Evolutionary conservation across 179 eudicot species (phyloP).

Genomic region (Amaranthus tricolor): DNA sequence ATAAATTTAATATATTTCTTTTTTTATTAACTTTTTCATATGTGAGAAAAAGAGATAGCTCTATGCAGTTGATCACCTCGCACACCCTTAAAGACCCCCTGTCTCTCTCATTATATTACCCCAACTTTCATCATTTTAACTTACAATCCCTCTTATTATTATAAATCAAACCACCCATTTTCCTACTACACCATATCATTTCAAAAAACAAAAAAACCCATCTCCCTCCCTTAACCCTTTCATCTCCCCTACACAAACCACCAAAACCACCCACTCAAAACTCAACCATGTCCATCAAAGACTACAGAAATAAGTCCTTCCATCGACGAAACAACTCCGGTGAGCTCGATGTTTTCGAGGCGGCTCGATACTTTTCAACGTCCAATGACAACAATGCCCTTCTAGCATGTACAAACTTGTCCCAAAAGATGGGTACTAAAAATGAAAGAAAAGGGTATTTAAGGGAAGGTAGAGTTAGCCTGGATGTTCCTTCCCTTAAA

Average conservation of each 20-base stretch:
- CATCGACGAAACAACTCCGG: slow-evolving; percentile 54
- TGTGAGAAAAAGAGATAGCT: no score
- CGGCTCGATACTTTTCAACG: slow-evolving; percentile 62
- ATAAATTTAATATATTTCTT: no score
- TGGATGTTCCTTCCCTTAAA: slow-evolving; percentile 51
- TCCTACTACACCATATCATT: slow-evolving; percentile 25
- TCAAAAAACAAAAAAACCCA: slow-evolving; percentile 18
- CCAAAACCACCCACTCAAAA: not conserved
- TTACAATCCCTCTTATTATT: slow-evolving; percentile 10
- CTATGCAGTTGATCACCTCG: no score
- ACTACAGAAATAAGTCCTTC: slow-evolving; percentile 35
- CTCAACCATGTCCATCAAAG: slow-evolving; percentile 33
- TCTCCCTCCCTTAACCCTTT: slow-evolving; percentile 11
- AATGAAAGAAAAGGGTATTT: slow-evolving; percentile 31
- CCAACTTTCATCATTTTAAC: slow-evolving; percentile 24
- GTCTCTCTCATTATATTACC: slow-evolving; percentile 14
- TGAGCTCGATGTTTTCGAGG: slow-evolving; percentile 85
- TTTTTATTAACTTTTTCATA: no score
- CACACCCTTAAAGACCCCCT: no score
- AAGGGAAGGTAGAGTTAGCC: slow-evolving; percentile 53
- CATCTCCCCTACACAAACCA: not conserved
- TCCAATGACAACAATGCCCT: slow-evolving; percentile 32
- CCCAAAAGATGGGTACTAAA: slow-evolving; percentile 27
- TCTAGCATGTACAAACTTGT: not conserved
- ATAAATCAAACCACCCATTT: slow-evolving; percentile 21